These are phyloP conservation scores for Penicillium frequentans DNA, from an alignment of 2,329 filamentous ascomycete genomes.

Conservation along the genomic window DNA sequence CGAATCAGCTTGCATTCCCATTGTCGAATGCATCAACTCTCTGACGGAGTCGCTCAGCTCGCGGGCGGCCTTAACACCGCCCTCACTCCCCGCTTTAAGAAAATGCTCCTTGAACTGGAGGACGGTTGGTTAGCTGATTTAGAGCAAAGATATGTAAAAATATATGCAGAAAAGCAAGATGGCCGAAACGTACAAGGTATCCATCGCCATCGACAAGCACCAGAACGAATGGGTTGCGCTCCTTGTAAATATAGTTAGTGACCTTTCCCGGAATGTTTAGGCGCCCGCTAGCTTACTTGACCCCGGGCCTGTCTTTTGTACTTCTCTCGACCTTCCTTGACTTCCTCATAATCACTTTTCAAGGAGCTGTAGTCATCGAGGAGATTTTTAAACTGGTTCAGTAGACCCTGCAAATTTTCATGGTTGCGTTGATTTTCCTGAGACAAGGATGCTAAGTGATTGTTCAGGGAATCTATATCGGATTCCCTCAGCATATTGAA, in stretches of 20 bases:
- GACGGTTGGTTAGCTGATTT: neutral
- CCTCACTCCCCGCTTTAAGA: slow-evolving; percentile 50
- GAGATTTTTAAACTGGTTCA: slow-evolving; percentile 46
- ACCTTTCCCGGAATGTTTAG: neutral
- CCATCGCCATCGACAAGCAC: slow-evolving; percentile 64
- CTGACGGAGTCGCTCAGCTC: slow-evolving; percentile 54
- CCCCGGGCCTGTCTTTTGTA: slow-evolving; percentile 56
- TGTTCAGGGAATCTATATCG: slow-evolving; percentile 26
- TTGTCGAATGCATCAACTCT: slow-evolving; percentile 43
- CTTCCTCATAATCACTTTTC: slow-evolving; percentile 60
- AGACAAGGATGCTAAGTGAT: slow-evolving; percentile 17
- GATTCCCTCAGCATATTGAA: slow-evolving; percentile 24
- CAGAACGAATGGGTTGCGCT: slow-evolving; percentile 60
- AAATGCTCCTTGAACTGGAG: slow-evolving; percentile 60
- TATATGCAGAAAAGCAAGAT: neutral
- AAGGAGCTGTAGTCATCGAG: slow-evolving; percentile 57
- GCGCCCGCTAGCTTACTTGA: slow-evolving; percentile 30
- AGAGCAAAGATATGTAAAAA: neutral
- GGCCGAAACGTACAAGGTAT: slow-evolving; percentile 42
- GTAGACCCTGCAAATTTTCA: slow-evolving; percentile 31
- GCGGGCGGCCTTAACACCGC: slow-evolving; percentile 57
- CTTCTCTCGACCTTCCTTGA: slow-evolving; percentile 53
- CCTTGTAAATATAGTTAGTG: slow-evolving; percentile 24
- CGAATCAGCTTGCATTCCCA: slow-evolving; percentile 49
- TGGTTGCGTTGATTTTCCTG: slow-evolving; percentile 30